Percentiles rank a stretch among this genome's conserved stretches.
Conservation (phyloP, 495 filamentous ascomycete species). For the Evernia prunastri region DNA sequence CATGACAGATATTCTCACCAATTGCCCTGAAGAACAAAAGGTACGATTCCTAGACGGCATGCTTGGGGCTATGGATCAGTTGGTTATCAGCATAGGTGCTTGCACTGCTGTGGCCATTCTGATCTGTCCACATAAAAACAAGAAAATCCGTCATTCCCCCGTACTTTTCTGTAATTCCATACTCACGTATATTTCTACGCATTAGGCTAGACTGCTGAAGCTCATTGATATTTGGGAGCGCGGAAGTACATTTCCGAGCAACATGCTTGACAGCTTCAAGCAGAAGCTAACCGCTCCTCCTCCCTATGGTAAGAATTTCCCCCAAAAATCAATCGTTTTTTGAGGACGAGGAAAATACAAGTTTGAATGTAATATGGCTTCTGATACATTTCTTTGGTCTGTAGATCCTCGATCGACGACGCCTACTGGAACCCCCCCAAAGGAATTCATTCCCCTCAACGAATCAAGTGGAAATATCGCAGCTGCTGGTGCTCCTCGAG, state of each 20-base stretch:
- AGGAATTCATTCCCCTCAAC: slow-evolving; percentile 41
- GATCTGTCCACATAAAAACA: slow-evolving; percentile 25
- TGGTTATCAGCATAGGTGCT: slow-evolving; percentile 2
- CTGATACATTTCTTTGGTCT: slow-evolving; percentile 33
- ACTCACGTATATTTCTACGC: slow-evolving; percentile 45
- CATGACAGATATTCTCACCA: slow-evolving; percentile 92
- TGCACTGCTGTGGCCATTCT: slow-evolving; percentile 1
- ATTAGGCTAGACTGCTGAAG: slow-evolving; percentile 94
- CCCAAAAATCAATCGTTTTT: not conserved
- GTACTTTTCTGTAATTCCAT: slow-evolving; percentile 33
- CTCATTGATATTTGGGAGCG: slow-evolving; percentile 98
- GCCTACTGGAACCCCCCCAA: slow-evolving; percentile 70
- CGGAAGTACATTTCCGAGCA: slow-evolving; percentile 77
- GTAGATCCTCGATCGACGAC: slow-evolving; percentile 66
- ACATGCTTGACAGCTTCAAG: slow-evolving; percentile 80
- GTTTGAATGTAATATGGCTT: slow-evolving; percentile 26
- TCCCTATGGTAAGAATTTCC: slow-evolving; percentile 26
- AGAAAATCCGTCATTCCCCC: slow-evolving; percentile 28
- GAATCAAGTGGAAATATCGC: slow-evolving; percentile 38
- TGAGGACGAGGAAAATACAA: not conserved
- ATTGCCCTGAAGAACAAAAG: slow-evolving; percentile 93
- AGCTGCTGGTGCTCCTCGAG: slow-evolving; percentile 37
- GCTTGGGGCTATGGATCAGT: slow-evolving; percentile 1
- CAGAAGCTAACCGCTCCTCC: slow-evolving; percentile 59
- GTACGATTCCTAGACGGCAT: slow-evolving; percentile 58